Evolutionary conservation across 208 protist genomes (phyloP).

Genomic region (Polymyxa betae): DNA sequence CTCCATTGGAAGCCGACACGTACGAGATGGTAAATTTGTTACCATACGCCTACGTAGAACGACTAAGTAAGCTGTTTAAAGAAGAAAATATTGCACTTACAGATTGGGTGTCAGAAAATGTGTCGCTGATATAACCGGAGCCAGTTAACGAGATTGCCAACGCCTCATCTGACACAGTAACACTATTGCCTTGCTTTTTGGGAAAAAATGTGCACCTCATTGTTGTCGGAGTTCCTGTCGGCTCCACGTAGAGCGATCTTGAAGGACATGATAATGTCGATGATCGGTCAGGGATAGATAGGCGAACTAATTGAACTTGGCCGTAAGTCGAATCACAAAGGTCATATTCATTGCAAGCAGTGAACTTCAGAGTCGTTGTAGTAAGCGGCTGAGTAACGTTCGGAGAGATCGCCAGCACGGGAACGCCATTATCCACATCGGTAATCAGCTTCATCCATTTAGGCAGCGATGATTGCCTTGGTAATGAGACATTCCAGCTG

Average conservation of each 20-base stretch:
- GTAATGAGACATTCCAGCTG: no score
- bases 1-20: not conserved
- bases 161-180: not conserved
- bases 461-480: no score
- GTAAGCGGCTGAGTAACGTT: not conserved
- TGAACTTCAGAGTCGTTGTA: not conserved
- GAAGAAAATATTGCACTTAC: no score
- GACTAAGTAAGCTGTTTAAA: not conserved
- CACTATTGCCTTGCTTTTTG: not conserved
- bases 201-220: not conserved
- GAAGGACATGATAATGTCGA: not conserved
- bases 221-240: not conserved
- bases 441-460: no score
- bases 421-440: no score
- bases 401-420: not conserved
- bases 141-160: not conserved
- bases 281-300: not conserved
- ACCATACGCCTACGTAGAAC: not conserved
- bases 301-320: not conserved
- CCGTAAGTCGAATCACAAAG: not conserved
- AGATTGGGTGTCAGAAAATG: no score
- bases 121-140: no score
- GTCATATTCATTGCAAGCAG: not conserved
- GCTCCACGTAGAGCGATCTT: not conserved
- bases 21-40: not conserved